A percentile compares a stretch with the other conserved stretches of the same genome.
Conservation (phyloP, 192 early-diverging fungal genomes). For the Coemansia umbellata region DNA sequence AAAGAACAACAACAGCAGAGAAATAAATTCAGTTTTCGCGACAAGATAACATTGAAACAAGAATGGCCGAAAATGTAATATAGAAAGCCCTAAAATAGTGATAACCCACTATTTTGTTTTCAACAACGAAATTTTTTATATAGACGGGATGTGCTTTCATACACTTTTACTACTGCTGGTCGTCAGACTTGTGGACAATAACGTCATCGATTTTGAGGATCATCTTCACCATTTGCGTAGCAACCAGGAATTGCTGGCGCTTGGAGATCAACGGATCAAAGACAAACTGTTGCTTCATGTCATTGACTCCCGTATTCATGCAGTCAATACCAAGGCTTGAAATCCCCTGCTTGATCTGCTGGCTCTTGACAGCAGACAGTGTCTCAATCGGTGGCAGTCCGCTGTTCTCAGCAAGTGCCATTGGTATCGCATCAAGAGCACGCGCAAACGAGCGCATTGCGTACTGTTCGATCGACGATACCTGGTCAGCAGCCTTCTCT, state of each 20-base stretch:
- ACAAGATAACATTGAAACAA: too few species aligned
- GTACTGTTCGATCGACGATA: conserved; percentile 94
- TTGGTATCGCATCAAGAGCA: conserved; percentile 92
- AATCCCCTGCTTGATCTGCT: conserved; percentile 86
- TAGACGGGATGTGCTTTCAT: too few species aligned
- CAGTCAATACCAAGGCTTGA: conserved; percentile 93
- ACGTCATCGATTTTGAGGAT: conserved; percentile 96
- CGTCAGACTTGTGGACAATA: conserved; percentile 52
- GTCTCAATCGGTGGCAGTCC: conserved; percentile 96
- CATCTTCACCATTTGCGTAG: conserved; percentile 99
- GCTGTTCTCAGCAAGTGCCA: conserved; percentile 95
- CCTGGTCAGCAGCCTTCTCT: conserved; percentile 82
- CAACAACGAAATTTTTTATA: too few species aligned
- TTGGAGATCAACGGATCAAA: conserved; percentile 99
- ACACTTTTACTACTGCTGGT: conserved; percentile 8
- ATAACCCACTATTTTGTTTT: too few species aligned
- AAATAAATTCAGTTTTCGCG: neutral
- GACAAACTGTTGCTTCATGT: conserved; percentile 97
- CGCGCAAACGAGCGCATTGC: conserved; percentile 98
- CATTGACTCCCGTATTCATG: conserved; percentile 85
- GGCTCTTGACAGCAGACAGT: conserved; percentile 89
- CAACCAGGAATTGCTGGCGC: conserved; percentile 95
- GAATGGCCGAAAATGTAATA: too few species aligned
- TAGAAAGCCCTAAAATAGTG: too few species aligned
- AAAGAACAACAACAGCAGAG: neutral